These are phyloP conservation scores for Nothophaeocryptopus gaeumannii DNA, from an alignment of 2,329 filamentous ascomycete genomes.

Conservation along the genomic window DNA sequence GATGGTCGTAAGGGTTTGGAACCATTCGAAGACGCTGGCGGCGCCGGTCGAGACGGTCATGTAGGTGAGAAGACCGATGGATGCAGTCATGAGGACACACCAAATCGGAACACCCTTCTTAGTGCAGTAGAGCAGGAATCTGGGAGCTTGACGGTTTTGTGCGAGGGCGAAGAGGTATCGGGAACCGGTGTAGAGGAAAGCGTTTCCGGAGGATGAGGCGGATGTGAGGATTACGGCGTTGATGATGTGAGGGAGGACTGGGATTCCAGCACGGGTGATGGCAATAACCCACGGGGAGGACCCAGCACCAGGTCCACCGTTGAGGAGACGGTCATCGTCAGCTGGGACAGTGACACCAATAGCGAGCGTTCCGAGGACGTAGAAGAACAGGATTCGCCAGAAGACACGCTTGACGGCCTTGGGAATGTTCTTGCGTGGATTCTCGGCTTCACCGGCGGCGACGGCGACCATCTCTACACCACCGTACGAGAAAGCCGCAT, in stretches of 20 bases:
- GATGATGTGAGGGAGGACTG: constrained; percentile 66
- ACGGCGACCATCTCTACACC: constrained; percentile 55
- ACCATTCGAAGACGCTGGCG: constrained; percentile 35
- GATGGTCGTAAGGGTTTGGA: constrained; percentile 37
- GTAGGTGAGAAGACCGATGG: constrained; percentile 56
- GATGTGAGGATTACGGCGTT: constrained; percentile 75
- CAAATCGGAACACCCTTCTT: constrained; percentile 44
- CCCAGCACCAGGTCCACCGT: constrained; percentile 40
- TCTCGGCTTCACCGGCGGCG: constrained; percentile 55
- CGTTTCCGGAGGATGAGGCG: constrained; percentile 67
- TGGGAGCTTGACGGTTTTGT: constrained; percentile 53
- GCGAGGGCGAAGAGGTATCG: constrained; percentile 51
- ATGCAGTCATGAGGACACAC: constrained; percentile 42
- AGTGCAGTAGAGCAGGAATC: constrained; percentile 46
- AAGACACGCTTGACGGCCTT: constrained; percentile 56
- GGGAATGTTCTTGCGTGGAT: constrained; percentile 54
- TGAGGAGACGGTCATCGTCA: constrained; percentile 51
- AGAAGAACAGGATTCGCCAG: constrained; percentile 51
- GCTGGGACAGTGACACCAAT: constrained; percentile 61
- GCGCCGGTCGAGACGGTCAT: constrained; percentile 42
- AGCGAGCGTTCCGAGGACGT: constrained; percentile 53
- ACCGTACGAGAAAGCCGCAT: constrained; percentile 51
- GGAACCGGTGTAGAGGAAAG: constrained; percentile 57
- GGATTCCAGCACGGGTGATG: constrained; percentile 63
- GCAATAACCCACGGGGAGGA: constrained; percentile 67